Base-by-base conservation (phyloP, 257 asterid species). In the Cinchona pubescens region DNA sequence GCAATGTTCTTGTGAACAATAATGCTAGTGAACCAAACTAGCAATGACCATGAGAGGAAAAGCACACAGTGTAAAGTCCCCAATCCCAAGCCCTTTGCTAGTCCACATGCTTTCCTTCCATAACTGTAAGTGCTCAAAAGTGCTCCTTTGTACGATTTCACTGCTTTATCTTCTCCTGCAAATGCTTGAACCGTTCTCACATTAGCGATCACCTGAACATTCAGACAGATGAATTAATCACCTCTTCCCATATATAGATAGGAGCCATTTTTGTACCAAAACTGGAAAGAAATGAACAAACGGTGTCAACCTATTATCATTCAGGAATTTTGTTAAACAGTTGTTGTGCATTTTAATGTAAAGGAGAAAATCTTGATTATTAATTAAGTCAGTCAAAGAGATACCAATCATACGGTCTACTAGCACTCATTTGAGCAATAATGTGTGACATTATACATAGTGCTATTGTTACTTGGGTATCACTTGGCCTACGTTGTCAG, bases 131-230 rank as follows among this genome's bases (percentile, higher is more conserved):
- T 89, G 79, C 85, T 83, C 78, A 86, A 9, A 27, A 95, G 87
- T 53, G 99, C 88, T 2, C 73, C 21, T 59, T 84, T 84, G 78
- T 95, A 95, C 4, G 85, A 73, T 69, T 85, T 85, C 21, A 91
- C 96, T 4, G 99, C 98, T 69, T 79, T 91, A 71, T 95, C 99
- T 79, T 95, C 99, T 16, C 93, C 98, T 12, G 89, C 90, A 82
- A 95, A 95, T 42, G 99, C 99, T 84, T 90, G 97, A 68, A 95
- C 99, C 8, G 99, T 95, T 79, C 98, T 85, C 3, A 92, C 94
- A 74, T 95, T 95, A 3, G 94, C 98, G 37, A 95, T 90, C 82
- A 83, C 97, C 98, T 93, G 85, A 43, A 51, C 46, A 49, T 7
- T 25, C 6, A 32, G 77, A 60, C 43, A 12, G 38, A 29, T 15